Base-by-base conservation (phyloP, 352 stramenopile genomes). In the Phytophthora parvispora region DNA sequence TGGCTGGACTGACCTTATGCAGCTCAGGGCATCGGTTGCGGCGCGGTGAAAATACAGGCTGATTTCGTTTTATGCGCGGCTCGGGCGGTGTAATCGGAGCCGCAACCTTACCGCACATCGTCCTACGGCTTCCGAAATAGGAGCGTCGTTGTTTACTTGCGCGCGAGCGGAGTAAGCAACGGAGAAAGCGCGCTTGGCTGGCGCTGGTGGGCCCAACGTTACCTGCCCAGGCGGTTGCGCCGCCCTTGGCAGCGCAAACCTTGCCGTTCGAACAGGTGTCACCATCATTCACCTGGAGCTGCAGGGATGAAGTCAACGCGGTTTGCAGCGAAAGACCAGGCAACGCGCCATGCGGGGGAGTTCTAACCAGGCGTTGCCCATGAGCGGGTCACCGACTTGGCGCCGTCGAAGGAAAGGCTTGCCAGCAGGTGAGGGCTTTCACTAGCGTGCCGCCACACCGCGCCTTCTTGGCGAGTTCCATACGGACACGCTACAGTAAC, bases 81-180 rank as follows among this genome's bases (percentile, higher is more conserved):
- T 45, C 24, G 15, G 48, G 27, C 22, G 52, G 29, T 49, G 38
- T 52, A 62, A 43, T 53, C 38, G 34, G 32, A 16, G 42, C 8
- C n/a, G 6, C 24, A 57, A 63, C 60, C 60, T 68, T 68, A 69
- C 65, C 59, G 32, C 24, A 45, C 48, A 68, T 71, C 28, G 64
- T 71, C 64, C 22, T 31, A 67, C 65, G n/a, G 51, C 32, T 60
- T 60, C 64, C 55, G 49, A 49, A 50, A 60, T 48, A 49, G 53
- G 16, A 10, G 13, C 12, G 28, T 28, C 1, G 49, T 56, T 56
- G 49, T 56, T 56, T 56, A 55, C 48, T 55, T 56, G 25, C 13
- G 24, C 3, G 48, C 27, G 20, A 7, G 20, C 10, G 22, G 43
- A 25, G 43, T 50, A 25, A 50, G 20, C 43, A n/a, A 12, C 38